Conservation (phyloP, 345 rosid species). For the Aquilaria malaccensis region DNA sequence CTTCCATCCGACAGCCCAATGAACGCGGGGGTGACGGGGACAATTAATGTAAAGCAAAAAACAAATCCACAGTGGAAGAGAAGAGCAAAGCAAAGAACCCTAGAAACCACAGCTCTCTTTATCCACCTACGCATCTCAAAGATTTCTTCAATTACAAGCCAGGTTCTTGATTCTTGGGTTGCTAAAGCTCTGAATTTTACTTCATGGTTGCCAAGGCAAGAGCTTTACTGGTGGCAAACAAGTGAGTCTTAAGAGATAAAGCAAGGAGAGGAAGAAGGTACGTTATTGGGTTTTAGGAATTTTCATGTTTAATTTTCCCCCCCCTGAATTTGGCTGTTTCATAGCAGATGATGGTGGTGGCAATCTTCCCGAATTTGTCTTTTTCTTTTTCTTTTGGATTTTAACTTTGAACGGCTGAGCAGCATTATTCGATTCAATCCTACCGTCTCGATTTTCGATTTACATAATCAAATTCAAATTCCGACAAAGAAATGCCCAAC, state of each 20-base stretch:
- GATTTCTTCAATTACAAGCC: background rate
- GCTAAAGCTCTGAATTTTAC: background rate
- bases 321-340: no score
- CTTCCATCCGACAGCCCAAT: constrained; percentile 2
- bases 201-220: background rate
- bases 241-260: background rate
- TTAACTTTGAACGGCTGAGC: no score
- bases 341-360: no score
- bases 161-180: background rate
- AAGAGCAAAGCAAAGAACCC: background rate
- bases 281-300: background rate
- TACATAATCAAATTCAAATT: no score
- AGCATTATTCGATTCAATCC: no score
- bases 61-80: background rate
- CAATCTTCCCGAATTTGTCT: no score
- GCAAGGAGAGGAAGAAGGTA: constrained; percentile 1
- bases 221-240: background rate
- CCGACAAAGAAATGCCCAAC: no score
- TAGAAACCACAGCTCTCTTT: background rate
- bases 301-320: no score
- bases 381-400: no score
- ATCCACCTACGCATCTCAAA: background rate
- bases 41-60: background rate
- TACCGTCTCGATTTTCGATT: no score
- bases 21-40: background rate